These are phyloP conservation scores for Leptographium lundbergii DNA, from an alignment of 2,329 filamentous ascomycete genomes.

Conservation along the genomic window DNA sequence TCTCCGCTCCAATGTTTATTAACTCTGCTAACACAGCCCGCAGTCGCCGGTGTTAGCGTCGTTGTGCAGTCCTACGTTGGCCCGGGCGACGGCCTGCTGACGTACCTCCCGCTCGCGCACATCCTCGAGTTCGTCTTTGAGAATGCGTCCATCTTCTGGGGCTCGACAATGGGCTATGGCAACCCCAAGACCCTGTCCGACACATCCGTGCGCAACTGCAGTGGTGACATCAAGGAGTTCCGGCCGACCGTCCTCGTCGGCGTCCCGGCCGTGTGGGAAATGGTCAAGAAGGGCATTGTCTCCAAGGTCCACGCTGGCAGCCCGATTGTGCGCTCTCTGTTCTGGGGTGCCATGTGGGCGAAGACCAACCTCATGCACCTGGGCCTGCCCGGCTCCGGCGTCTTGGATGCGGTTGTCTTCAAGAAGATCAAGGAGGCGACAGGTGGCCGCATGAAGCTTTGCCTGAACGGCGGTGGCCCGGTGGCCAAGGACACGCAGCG, in stretches of 20 bases:
- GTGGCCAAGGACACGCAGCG: slow-evolving; percentile 74
- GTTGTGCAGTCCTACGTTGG: slow-evolving; percentile 68
- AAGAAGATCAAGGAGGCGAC: slow-evolving; percentile 88
- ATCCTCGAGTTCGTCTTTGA: slow-evolving; percentile 89
- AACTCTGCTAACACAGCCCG: neutral
- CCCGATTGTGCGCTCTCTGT: slow-evolving; percentile 58
- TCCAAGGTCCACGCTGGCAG: slow-evolving; percentile 60
- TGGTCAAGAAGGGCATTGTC: slow-evolving; percentile 81
- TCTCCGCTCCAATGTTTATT: neutral
- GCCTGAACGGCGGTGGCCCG: slow-evolving; percentile 77
- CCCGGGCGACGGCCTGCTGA: slow-evolving; percentile 65
- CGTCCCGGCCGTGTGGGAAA: slow-evolving; percentile 83
- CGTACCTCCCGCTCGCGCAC: slow-evolving; percentile 76
- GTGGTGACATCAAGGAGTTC: slow-evolving; percentile 78
- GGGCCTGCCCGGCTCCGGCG: slow-evolving; percentile 50
- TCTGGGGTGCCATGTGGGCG: slow-evolving; percentile 47
- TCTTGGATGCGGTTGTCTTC: slow-evolving; percentile 72
- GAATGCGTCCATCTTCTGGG: slow-evolving; percentile 73
- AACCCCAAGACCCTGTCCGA: slow-evolving; percentile 79
- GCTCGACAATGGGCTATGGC: slow-evolving; percentile 78
- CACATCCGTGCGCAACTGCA: slow-evolving; percentile 69
- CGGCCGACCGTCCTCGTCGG: slow-evolving; percentile 73
- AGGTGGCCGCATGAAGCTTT: slow-evolving; percentile 66
- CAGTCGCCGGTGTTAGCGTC: slow-evolving; percentile 63
- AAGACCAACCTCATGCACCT: slow-evolving; percentile 37